These are phyloP conservation scores for Fusarium sp. DNA, from an alignment of 2,329 filamentous ascomycete genomes.

Conservation along the genomic window DNA sequence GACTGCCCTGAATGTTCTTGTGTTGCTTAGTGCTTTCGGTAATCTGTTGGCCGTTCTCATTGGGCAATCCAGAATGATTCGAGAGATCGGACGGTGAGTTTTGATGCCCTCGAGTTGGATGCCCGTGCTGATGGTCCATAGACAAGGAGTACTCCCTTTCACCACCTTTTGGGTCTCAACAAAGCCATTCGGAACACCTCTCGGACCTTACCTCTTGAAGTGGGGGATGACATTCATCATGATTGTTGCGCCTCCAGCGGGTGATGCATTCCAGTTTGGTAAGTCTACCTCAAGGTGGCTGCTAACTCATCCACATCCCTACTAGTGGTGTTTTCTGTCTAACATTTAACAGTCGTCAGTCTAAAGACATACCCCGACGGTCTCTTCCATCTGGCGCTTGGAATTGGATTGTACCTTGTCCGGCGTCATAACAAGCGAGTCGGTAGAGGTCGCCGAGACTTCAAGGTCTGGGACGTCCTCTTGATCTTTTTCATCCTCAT, in stretches of 20 bases:
- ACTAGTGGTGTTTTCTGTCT: neutral
- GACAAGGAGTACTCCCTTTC: constrained; percentile 72
- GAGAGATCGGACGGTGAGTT: constrained; percentile 66
- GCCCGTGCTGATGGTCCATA: constrained; percentile 13
- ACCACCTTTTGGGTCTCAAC: constrained; percentile 72
- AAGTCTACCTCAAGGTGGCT: constrained; percentile 7
- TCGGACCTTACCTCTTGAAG: constrained; percentile 69
- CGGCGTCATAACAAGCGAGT: constrained; percentile 65
- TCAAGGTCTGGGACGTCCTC: constrained; percentile 68
- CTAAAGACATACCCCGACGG: constrained; percentile 68
- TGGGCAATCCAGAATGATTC: constrained; percentile 66
- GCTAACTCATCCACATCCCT: neutral
- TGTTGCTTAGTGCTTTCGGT: constrained; percentile 68
- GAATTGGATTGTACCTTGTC: constrained; percentile 68
- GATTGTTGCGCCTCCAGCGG: constrained; percentile 70
- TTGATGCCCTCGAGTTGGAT: fast-evolving
- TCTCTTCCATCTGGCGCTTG: constrained; percentile 69
- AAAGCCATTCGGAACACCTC: constrained; percentile 71
- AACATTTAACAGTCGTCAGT: constrained; percentile 53
- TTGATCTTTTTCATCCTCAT: constrained; percentile 70
- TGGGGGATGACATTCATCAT: constrained; percentile 69
- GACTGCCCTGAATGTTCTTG: constrained; percentile 67
- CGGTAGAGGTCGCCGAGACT: constrained; percentile 61
- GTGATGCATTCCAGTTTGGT: constrained; percentile 74
- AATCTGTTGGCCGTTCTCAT: constrained; percentile 69